Conservation (phyloP, 1,139 yeast species). For the Zhuliangozyma parablackwelliae region DNA sequence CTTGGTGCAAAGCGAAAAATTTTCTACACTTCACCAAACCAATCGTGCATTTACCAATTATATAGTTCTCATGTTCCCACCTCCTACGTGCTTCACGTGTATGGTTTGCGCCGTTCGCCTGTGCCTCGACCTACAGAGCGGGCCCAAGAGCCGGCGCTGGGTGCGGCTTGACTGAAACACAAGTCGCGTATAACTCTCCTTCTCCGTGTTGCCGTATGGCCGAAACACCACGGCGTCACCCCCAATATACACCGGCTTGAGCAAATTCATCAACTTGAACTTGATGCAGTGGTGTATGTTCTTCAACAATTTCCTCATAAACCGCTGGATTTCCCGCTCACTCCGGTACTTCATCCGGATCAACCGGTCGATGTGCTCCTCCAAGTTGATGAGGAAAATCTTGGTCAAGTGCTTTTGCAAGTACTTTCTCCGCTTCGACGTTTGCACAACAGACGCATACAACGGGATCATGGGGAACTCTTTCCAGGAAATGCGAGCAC, state of each 20-base stretch:
- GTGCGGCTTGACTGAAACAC: too few species aligned
- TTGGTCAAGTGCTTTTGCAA: slow-evolving; percentile 34
- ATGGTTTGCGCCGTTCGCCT: too few species aligned
- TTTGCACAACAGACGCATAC: slow-evolving; percentile 24
- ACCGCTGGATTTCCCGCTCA: slow-evolving; percentile 21
- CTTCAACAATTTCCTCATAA: slow-evolving; percentile 21
- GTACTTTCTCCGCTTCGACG: slow-evolving; percentile 21
- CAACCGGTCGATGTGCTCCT: slow-evolving; percentile 37
- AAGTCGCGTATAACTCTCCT: too few species aligned
- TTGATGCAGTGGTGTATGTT: slow-evolving; percentile 26
- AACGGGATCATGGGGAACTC: slow-evolving; percentile 33
- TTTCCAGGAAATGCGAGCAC: background rate
- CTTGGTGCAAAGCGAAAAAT: too few species aligned
- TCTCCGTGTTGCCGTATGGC: slow-evolving; percentile 20
- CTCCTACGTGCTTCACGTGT: too few species aligned
- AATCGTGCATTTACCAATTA: background rate
- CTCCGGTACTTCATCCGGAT: slow-evolving; percentile 32
- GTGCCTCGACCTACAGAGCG: too few species aligned
- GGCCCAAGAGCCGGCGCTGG: too few species aligned
- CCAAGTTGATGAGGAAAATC: slow-evolving; percentile 34
- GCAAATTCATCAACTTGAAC: slow-evolving; percentile 20
- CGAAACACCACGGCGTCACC: slow-evolving; percentile 26
- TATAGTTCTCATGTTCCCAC: background rate
- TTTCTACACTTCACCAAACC: too few species aligned
- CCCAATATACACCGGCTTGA: slow-evolving; percentile 1